Percentiles rank a stretch among this genome's conserved stretches.
Conservation (phyloP, 148 eudicot species). For the Rhododendron ovatum region DNA sequence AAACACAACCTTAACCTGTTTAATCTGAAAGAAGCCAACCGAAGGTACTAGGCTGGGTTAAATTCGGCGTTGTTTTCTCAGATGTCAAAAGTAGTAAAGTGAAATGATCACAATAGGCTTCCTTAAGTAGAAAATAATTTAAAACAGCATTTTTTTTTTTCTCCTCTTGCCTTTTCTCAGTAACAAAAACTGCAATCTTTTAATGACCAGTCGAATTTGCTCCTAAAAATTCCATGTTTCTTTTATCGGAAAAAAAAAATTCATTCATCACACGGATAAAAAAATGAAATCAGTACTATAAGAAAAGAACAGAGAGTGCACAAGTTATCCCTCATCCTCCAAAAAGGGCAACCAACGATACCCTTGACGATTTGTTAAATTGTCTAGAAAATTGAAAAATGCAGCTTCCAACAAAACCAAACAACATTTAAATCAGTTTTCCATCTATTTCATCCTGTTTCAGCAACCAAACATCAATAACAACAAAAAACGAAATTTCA, state of each 20-base stretch:
- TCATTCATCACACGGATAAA: no score
- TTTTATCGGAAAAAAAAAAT: no score
- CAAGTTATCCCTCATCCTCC: no score
- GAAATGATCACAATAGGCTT: not conserved
- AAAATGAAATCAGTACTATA: no score
- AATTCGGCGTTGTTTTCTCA: not conserved
- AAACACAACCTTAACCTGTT: not conserved
- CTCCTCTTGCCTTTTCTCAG: not conserved
- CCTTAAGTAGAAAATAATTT: not conserved
- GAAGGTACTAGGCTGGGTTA: not conserved
- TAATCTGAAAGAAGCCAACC: not conserved
- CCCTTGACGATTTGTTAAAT: not conserved
- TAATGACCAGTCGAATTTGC: not conserved
- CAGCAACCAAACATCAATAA: not conserved
- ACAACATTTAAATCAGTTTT: not conserved
- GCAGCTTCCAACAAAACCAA: not conserved
- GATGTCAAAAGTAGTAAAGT: not conserved
- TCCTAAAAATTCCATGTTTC: not conserved
- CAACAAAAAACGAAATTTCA: not conserved
- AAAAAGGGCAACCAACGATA: not conserved
- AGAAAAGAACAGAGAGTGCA: no score
- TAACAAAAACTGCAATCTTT: not conserved
- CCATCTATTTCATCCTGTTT: not conserved
- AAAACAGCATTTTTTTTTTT: not conserved
- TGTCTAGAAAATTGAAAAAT: not conserved